A percentile compares a stretch with the other conserved stretches of the same genome.
Conservation (phyloP, 768 basidiomycete species). For the Psilocybe tampanensis region DNA sequence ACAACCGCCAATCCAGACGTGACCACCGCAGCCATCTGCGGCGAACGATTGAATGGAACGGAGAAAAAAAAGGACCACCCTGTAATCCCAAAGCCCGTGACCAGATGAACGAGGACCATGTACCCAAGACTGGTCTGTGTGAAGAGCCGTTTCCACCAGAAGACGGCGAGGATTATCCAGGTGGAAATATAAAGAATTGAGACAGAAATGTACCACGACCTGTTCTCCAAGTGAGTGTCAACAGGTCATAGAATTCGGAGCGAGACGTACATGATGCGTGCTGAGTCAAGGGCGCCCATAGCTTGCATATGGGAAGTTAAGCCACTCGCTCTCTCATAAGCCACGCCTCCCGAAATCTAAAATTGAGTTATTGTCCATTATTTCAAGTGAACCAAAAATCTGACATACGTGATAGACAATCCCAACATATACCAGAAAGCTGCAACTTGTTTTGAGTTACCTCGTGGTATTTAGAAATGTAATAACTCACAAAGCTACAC, state of each 20-base stretch:
- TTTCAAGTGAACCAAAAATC: background rate
- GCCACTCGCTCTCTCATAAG: slow-evolving; percentile 56
- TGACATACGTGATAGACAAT: slow-evolving; percentile 18
- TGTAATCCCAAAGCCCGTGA: slow-evolving; percentile 66
- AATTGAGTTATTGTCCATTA: background rate
- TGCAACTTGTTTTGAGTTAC: slow-evolving; percentile 1
- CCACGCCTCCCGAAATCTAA: slow-evolving; percentile 17
- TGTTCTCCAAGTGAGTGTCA: slow-evolving; percentile 31
- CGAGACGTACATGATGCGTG: slow-evolving; percentile 37
- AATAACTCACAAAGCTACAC: slow-evolving; percentile 19
- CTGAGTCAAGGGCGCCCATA: slow-evolving; percentile 77
- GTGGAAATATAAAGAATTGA: slow-evolving; percentile 72
- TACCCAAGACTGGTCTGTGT: slow-evolving; percentile 58
- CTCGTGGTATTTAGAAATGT: too few species aligned
- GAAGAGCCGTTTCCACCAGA: slow-evolving; percentile 72
- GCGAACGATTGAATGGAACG: slow-evolving; percentile 70
- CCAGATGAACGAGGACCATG: slow-evolving; percentile 62
- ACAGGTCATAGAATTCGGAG: background rate
- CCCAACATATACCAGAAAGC: slow-evolving; percentile 18
- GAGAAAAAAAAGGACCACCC: slow-evolving; percentile 74
- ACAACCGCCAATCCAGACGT: slow-evolving; percentile 68
- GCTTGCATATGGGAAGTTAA: slow-evolving; percentile 76
- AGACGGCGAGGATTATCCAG: slow-evolving; percentile 69
- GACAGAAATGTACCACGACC: slow-evolving; percentile 67
- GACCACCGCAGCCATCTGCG: slow-evolving; percentile 68